Conservation (phyloP, 768 basidiomycete species). For the Termitomyces sp. region DNA sequence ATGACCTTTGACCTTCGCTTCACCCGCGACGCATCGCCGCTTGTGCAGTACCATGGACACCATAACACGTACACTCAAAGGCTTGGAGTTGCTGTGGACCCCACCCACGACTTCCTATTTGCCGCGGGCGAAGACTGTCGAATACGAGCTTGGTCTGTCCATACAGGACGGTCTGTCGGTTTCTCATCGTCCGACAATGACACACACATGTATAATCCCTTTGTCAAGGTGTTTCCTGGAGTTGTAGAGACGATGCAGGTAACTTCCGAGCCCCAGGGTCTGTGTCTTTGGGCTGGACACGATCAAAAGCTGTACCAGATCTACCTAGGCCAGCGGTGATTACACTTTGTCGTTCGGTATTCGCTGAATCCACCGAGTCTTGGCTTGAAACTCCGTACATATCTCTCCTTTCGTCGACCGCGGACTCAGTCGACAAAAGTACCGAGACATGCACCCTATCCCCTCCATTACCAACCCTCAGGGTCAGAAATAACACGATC, state of each 20-base stretch:
- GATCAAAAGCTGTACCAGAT: conserved; percentile 38
- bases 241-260: conserved; percentile 48
- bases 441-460: not conserved
- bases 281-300: conserved; percentile 47
- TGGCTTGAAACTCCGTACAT: not conserved
- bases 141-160: conserved; percentile 67
- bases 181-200: conserved; percentile 7
- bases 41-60: conserved; percentile 48
- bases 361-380: not conserved
- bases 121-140: conserved; percentile 63
- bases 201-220: conserved; percentile 26
- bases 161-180: conserved; percentile 40
- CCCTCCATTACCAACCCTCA: not conserved
- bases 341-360: not conserved
- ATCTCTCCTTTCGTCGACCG: not conserved
- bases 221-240: conserved; percentile 27
- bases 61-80: conserved; percentile 46
- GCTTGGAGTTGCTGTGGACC: conserved; percentile 56
- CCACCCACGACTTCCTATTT: conserved; percentile 53
- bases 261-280: conserved; percentile 31
- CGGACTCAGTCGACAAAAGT: not conserved
- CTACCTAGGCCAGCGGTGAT: conserved; percentile 25
- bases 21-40: conserved; percentile 34
- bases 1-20: conserved; percentile 62
- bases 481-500: not conserved